Base-by-base conservation (phyloP, 2,329 filamentous ascomycete genomes). In the Colletotrichum chrysophilum region DNA sequence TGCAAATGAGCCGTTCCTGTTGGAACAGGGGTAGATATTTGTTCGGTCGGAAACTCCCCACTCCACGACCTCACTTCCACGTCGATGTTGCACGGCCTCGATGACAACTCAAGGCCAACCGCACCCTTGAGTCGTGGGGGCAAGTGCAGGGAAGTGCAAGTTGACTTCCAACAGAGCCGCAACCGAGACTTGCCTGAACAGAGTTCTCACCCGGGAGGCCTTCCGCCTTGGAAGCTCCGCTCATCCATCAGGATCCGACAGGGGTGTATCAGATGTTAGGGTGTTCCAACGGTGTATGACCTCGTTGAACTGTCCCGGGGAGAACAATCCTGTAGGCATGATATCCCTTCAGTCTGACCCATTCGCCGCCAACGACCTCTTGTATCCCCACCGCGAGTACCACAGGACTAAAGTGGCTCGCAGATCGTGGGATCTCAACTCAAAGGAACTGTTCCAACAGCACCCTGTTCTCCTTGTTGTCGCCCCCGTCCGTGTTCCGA, bases 361-460 rank as follows among this genome's bases (percentile, higher is more conserved):
- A 52, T 21, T 4, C 43, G n/a, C n/a, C n/a, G 10, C 4, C n/a
- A 52, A 52, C 1, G n/a, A 13, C 43, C 12, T 21, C 43, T 21
- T 52, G 16, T 12, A 21, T 52, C 43, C n/a, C 43, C 43, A 24
- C 43, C 4, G 43, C n/a, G 5, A 52, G 7, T 52, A 52, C 43
- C n/a, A 52, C 43, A 4, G 12, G 43, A 52, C n/a, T n/a, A 21
- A 52, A 52, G 43, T 21, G 10, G 43, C 43, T 52, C 4, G n/a
- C 43, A 52, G n/a, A 52, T 24, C 43, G 43, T 52, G 12, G n/a
- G n/a, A 52, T 52, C n/a, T 52, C 43, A 52, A 52, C 43, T 52
- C n/a, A n/a, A 52, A 52, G n/a, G 2, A 13, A 24, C n/a, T 7
- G 43, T 52, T 7, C 10, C 43, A 52, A 13, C 43, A 48, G n/a